Conservation (phyloP, 441 rosid genomes). For the Macaranga tanarius region DNA sequence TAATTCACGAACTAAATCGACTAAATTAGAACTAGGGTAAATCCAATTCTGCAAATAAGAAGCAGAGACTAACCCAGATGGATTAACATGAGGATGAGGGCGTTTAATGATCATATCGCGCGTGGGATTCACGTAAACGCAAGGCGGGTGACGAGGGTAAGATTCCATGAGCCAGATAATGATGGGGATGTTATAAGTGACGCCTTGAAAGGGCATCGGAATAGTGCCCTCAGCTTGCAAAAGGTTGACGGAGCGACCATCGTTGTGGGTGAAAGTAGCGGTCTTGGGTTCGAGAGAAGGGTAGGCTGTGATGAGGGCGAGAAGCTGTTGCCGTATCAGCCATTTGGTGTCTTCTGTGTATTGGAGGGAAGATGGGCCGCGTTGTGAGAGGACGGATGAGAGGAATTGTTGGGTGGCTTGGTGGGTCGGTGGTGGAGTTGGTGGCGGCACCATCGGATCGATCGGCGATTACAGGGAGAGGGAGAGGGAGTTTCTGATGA, state of each 20-base stretch:
- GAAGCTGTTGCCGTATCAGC: constrained; percentile 88
- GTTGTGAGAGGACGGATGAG: constrained; percentile 78
- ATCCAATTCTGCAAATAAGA: constrained; percentile 86
- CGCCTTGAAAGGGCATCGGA: constrained; percentile 81
- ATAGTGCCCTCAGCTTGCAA: constrained; percentile 93
- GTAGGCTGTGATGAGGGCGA: constrained; percentile 50
- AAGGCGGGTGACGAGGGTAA: constrained; percentile 88
- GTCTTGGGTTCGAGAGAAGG: constrained; percentile 91
- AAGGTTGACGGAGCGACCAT: constrained; percentile 89
- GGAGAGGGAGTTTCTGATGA: too few species aligned
- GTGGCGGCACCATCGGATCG: constrained; percentile 39
- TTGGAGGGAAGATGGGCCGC: constrained; percentile 81
- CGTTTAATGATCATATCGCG: constrained; percentile 92
- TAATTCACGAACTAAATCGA: constrained; percentile 66
- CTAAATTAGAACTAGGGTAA: constrained; percentile 84
- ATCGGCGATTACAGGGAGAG: too few species aligned
- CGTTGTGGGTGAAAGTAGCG: constrained; percentile 93
- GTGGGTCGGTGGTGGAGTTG: constrained; percentile 23
- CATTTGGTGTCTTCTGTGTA: constrained; percentile 80
- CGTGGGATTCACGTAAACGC: constrained; percentile 88
- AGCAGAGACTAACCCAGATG: constrained; percentile 82
- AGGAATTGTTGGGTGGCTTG: constrained; percentile 77
- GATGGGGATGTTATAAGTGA: constrained; percentile 88
- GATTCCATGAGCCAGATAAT: constrained; percentile 89
- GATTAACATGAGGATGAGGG: constrained; percentile 76